phyloP scores from a whole-genome alignment of 2,329 filamentous ascomycete species.

The Lecanicillium sp. region DNA sequence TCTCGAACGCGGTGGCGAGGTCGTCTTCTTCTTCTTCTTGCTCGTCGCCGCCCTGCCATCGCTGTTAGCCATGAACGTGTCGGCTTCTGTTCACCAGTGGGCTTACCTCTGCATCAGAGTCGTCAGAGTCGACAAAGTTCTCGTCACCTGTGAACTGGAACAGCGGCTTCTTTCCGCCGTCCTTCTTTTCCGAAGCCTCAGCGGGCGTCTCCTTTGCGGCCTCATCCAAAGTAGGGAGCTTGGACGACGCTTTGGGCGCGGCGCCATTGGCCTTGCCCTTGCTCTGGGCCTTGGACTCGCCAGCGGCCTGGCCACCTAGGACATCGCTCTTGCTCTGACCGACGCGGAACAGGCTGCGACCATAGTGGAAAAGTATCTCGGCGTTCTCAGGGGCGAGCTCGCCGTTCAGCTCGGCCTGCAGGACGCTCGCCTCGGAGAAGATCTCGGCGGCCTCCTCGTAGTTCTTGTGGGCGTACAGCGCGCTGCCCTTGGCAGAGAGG shows the following conservation, averaged over 20 bases:
- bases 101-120: conserved; percentile 52
- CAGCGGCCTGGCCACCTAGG: conserved; percentile 70
- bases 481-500: conserved; percentile 71
- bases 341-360: conserved; percentile 87
- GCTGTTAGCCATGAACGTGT: conserved; percentile 27
- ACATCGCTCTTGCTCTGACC: conserved; percentile 94
- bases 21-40: conserved; percentile 63
- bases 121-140: conserved; percentile 81
- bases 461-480: conserved; percentile 84
- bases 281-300: conserved; percentile 38
- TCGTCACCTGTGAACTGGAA: conserved; percentile 95
- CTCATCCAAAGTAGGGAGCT: conserved; percentile 33
- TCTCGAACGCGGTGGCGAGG: conserved; percentile 72
- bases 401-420: conserved; percentile 87
- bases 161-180: conserved; percentile 60
- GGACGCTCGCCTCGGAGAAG: conserved; percentile 80
- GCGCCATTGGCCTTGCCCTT: conserved; percentile 36
- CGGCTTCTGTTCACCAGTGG: conserved; percentile 4
- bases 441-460: conserved; percentile 80
- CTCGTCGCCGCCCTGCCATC: conserved; percentile 36
- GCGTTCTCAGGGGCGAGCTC: conserved; percentile 88
- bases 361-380: conserved; percentile 90
- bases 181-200: conserved; percentile 34
- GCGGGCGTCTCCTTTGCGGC: conserved; percentile 40
- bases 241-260: conserved; percentile 37